phyloP scores from a whole-genome alignment of 176 grass and related monocot species.

The Triticum urartu region DNA sequence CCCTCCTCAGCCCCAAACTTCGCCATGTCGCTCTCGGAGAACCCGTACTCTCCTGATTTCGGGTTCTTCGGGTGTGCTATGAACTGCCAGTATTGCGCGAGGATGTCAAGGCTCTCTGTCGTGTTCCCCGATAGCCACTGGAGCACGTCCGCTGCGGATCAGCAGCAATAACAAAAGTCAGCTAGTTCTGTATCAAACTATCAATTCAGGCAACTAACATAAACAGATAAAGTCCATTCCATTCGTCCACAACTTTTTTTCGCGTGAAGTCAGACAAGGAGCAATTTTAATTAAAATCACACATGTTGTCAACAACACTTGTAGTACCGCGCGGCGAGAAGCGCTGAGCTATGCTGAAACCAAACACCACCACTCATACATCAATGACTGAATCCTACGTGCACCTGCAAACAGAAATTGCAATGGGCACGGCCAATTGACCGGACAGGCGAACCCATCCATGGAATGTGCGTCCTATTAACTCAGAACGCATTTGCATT shows the following conservation, averaged over 20 bases:
- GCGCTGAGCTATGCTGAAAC: too few relatives aligned
- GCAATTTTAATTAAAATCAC: too few relatives aligned
- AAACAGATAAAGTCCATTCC: not conserved
- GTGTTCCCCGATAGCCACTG: slow-evolving; percentile 90
- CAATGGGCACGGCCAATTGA: not conserved
- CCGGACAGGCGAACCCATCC: not conserved
- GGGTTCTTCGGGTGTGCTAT: slow-evolving; percentile 59
- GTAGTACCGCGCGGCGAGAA: too few relatives aligned
- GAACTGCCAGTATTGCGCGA: slow-evolving; percentile 90
- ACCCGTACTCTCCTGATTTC: slow-evolving; percentile 78
- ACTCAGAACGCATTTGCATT: not conserved
- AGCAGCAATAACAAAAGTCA: slow-evolving; percentile 8
- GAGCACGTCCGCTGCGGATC: slow-evolving; percentile 61
- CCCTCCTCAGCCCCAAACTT: slow-evolving; percentile 72
- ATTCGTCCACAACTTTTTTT: not conserved
- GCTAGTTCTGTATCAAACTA: not conserved
- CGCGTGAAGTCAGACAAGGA: too few relatives aligned
- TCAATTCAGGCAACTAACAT: not conserved
- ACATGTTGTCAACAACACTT: too few relatives aligned
- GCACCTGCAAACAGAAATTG: too few relatives aligned
- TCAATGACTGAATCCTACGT: too few relatives aligned
- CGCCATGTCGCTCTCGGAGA: slow-evolving; percentile 65
- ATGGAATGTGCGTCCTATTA: not conserved
- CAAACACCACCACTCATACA: too few relatives aligned
- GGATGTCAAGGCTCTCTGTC: slow-evolving; percentile 62